phyloP scores from a whole-genome alignment of 2,329 filamentous ascomycete species.

The Hortaea werneckii region DNA sequence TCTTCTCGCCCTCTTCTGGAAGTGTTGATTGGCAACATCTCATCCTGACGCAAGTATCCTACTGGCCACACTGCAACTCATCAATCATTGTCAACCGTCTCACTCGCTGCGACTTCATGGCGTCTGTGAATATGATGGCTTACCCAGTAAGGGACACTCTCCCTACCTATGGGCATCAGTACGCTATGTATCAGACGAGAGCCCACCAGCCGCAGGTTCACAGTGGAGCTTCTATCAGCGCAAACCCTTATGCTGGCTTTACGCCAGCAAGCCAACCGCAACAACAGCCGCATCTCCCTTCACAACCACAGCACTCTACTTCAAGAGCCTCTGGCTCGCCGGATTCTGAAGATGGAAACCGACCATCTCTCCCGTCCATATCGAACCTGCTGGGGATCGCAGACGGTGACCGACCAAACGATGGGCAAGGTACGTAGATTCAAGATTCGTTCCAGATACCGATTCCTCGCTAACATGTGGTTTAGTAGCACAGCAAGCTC shows the following conservation, averaged over 20 bases:
- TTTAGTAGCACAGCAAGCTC: slow-evolving; percentile 1
- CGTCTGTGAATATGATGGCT: slow-evolving; percentile 21
- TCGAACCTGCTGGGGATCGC: slow-evolving; percentile 79
- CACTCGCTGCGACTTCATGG: slow-evolving; percentile 13
- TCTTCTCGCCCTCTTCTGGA: neutral
- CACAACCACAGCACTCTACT: slow-evolving; percentile 1
- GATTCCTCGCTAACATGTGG: neutral
- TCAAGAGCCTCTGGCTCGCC: slow-evolving; percentile 9
- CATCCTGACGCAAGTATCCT: neutral
- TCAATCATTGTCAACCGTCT: neutral
- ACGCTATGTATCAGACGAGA: slow-evolving; percentile 18
- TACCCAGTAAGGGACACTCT: slow-evolving; percentile 18
- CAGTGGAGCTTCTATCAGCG: slow-evolving; percentile 8
- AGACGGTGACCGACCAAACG: slow-evolving; percentile 54
- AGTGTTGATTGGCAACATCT: neutral
- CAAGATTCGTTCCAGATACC: neutral
- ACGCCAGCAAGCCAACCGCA: slow-evolving; percentile 8
- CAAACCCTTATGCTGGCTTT: slow-evolving; percentile 14
- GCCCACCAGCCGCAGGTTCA: slow-evolving; percentile 11
- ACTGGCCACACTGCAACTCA: too few relatives aligned
- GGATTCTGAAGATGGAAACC: slow-evolving; percentile 33
- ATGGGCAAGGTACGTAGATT: slow-evolving; percentile 27
- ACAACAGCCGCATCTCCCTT: slow-evolving; percentile 4
- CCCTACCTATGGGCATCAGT: slow-evolving; percentile 18
- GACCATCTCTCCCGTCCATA: slow-evolving; percentile 85